Evolutionary conservation across 2,329 filamentous ascomycete species (phyloP).

Genomic region (Trichoderma sp.): DNA sequence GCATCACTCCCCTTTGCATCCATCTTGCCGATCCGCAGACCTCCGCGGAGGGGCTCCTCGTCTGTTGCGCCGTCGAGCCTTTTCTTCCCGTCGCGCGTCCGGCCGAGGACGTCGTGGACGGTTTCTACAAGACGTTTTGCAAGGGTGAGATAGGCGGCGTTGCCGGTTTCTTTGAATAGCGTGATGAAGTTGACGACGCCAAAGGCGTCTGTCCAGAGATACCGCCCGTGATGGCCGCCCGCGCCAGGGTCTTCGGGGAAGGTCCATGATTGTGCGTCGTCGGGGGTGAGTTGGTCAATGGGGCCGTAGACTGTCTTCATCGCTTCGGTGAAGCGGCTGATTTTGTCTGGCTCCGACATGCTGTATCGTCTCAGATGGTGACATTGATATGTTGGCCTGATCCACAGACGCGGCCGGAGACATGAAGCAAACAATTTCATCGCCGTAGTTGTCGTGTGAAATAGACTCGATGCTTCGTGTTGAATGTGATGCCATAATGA

Average conservation of each 20-base stretch:
- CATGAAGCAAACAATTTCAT: not conserved
- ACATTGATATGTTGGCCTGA: not conserved
- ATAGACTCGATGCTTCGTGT: not conserved
- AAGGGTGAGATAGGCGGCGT: constrained; percentile 49
- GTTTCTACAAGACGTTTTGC: constrained; percentile 52
- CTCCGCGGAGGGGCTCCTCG: constrained; percentile 54
- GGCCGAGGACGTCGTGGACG: constrained; percentile 57
- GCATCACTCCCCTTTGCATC: constrained; percentile 52
- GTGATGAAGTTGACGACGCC: constrained; percentile 62
- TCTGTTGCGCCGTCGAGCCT: constrained; percentile 56
- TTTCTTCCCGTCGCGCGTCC: constrained; percentile 51
- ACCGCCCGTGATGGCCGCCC: constrained; percentile 59
- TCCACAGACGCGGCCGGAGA: too few species aligned
- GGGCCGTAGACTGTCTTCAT: constrained; percentile 46
- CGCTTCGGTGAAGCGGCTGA: constrained; percentile 40
- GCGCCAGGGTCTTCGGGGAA: constrained; percentile 50
- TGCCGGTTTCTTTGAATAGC: constrained; percentile 46
- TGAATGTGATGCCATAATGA: constrained; percentile 24
- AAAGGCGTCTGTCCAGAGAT: constrained; percentile 64
- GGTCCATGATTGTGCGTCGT: constrained; percentile 44
- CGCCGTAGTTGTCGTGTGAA: not conserved
- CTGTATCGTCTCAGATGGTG: not conserved
- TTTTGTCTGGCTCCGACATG: constrained; percentile 7
- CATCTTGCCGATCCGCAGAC: constrained; percentile 60
- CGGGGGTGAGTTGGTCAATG: constrained; percentile 33